These are phyloP conservation scores for Globisporangium iwayamae DNA, from an alignment of 352 stramenopile genomes.

Conservation along the genomic window DNA sequence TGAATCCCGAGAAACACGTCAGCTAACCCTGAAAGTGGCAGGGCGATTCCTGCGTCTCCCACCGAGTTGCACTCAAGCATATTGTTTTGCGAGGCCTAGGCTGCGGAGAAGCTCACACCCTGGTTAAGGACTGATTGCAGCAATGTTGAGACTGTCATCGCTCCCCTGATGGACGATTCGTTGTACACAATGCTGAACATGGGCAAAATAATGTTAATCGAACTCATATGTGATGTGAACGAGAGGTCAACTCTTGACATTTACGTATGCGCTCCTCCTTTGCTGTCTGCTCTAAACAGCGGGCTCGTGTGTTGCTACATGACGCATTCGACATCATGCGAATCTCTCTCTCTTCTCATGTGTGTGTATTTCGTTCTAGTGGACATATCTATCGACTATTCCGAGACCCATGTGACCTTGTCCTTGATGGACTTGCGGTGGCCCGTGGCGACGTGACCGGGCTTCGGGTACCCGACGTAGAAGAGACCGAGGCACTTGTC, in stretches of 20 bases:
- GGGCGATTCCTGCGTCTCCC: too few species aligned
- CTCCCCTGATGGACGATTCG: too few species aligned
- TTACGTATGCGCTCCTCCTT: background rate
- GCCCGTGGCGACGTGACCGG: conserved; percentile 41
- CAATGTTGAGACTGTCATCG: too few species aligned
- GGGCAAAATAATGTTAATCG: too few species aligned
- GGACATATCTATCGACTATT: conserved; percentile 12
- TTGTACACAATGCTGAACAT: too few species aligned
- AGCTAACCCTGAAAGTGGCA: too few species aligned
- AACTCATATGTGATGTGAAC: too few species aligned
- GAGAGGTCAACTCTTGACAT: background rate
- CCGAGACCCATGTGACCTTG: conserved; percentile 63
- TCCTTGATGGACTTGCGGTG: conserved; percentile 66
- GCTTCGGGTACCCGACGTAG: conserved; percentile 75
- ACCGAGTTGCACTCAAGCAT: too few species aligned
- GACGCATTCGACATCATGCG: background rate
- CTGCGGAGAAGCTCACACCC: too few species aligned
- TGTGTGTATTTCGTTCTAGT: background rate
- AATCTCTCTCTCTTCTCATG: background rate
- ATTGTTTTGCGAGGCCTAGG: too few species aligned
- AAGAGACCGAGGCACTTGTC: conserved; percentile 84
- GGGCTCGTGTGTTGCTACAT: background rate
- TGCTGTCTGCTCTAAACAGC: conserved; percentile 9
- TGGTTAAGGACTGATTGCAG: too few species aligned
- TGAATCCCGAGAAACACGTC: background rate